phyloP scores from a whole-genome alignment of 2,329 filamentous ascomycete genomes.

The Scolecobasidium constrictum region DNA sequence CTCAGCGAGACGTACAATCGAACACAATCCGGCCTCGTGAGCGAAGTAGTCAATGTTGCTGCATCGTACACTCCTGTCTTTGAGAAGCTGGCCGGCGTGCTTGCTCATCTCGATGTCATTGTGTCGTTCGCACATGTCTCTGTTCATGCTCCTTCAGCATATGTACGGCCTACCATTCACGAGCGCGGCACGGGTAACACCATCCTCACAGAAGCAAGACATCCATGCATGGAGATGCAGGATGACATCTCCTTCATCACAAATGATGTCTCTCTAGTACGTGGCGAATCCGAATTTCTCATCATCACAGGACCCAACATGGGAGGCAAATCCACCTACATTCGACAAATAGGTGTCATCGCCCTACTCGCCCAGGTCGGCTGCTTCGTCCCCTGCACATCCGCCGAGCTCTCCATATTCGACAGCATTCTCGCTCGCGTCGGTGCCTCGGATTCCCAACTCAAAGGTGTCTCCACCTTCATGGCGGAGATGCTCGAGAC shows the following conservation, averaged over 20 bases:
- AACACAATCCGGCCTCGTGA: constrained; percentile 82
- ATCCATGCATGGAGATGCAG: constrained; percentile 97
- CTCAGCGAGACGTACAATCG: constrained; percentile 90
- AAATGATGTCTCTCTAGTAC: constrained; percentile 77
- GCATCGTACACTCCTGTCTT: constrained; percentile 90
- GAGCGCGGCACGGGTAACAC: constrained; percentile 80
- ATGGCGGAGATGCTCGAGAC: constrained; percentile 99
- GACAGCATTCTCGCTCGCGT: constrained; percentile 95
- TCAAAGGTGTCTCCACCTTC: constrained; percentile 96
- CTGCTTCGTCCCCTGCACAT: constrained; percentile 85
- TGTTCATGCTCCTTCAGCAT: constrained; percentile 83
- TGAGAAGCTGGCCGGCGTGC: constrained; percentile 75
- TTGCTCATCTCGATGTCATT: constrained; percentile 91
- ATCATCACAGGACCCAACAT: constrained; percentile 98
- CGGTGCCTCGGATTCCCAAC: constrained; percentile 88
- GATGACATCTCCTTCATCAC: constrained; percentile 98
- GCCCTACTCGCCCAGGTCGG: constrained; percentile 95
- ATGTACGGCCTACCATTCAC: constrained; percentile 85
- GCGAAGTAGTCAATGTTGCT: constrained; percentile 85
- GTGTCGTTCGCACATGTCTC: constrained; percentile 88
- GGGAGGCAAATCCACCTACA: constrained; percentile 98
- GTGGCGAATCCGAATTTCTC: constrained; percentile 75
- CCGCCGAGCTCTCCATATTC: constrained; percentile 89
- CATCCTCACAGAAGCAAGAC: constrained; percentile 80
- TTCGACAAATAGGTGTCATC: constrained; percentile 92